phyloP scores from a whole-genome alignment of 305 asterid genomes.

The Caryopteris hybrid region DNA sequence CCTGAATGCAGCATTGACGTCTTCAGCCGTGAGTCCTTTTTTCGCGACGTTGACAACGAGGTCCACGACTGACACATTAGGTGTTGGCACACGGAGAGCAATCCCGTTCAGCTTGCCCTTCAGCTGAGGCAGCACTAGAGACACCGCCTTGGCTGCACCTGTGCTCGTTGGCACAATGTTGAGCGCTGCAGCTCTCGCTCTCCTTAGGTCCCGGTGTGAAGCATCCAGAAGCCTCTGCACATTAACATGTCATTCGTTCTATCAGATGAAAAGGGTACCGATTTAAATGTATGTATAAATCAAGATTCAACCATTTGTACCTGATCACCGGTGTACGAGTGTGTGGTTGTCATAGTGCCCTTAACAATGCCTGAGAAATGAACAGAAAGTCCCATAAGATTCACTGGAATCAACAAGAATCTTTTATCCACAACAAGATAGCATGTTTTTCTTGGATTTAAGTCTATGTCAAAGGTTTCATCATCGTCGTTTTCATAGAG shows the following conservation, averaged over 20 bases:
- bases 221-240: slow-evolving; percentile 90
- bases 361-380: slow-evolving; percentile 76
- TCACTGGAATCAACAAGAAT: background rate
- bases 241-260: background rate
- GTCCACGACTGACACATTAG: slow-evolving; percentile 85
- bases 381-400: background rate
- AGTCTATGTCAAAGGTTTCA: background rate
- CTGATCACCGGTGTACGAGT: slow-evolving; percentile 99
- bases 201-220: slow-evolving; percentile 80
- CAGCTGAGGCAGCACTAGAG: slow-evolving; percentile 86
- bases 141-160: slow-evolving; percentile 94
- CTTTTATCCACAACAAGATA: background rate
- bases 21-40: slow-evolving; percentile 75
- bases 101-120: slow-evolving; percentile 91
- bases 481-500: background rate
- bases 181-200: slow-evolving; percentile 88
- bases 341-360: slow-evolving; percentile 98
- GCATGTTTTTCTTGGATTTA: background rate
- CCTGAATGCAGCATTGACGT: slow-evolving; percentile 80
- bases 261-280: too few species aligned
- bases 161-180: slow-evolving; percentile 95
- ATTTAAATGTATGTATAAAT: too few species aligned
- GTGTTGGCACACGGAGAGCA: slow-evolving; percentile 91
- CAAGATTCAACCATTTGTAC: too few species aligned
- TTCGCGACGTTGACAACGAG: slow-evolving; percentile 82